Evolutionary conservation across 495 filamentous ascomycete species (phyloP).

Genomic region (Polyplosphaeria fusca): DNA sequence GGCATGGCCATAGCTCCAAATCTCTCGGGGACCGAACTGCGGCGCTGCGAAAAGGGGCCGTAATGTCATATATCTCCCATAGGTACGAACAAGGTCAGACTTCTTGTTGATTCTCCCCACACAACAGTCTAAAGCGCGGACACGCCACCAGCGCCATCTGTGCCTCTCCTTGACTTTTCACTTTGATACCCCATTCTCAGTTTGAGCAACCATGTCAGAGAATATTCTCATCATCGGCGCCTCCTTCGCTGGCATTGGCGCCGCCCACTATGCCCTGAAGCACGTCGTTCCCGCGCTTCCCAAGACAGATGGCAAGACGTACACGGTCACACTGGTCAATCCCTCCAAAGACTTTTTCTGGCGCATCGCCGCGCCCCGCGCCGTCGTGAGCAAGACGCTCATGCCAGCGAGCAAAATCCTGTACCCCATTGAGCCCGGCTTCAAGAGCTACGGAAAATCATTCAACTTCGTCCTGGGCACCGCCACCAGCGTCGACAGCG

Average conservation of each 20-base stretch:
- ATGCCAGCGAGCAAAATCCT: slow-evolving; percentile 48
- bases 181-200: slow-evolving; percentile 4
- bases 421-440: slow-evolving; percentile 50
- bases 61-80: too few species aligned
- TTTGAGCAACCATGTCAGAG: slow-evolving; percentile 14
- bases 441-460: slow-evolving; percentile 47
- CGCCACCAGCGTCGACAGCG: slow-evolving; percentile 50
- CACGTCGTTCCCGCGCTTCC: slow-evolving; percentile 44
- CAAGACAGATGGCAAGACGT: slow-evolving; percentile 39
- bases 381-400: slow-evolving; percentile 43
- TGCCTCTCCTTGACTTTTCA: too few species aligned
- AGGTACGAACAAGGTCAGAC: too few species aligned
- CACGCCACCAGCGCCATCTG: too few species aligned
- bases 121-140: too few species aligned
- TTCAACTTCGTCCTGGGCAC: slow-evolving; percentile 59
- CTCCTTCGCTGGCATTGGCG: slow-evolving; percentile 54
- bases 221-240: slow-evolving; percentile 63
- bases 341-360: slow-evolving; percentile 55
- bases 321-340: slow-evolving; percentile 53
- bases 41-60: too few species aligned
- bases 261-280: slow-evolving; percentile 59
- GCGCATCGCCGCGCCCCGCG: slow-evolving; percentile 51
- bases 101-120: too few species aligned
- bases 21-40: too few species aligned
- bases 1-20: too few species aligned